These are phyloP conservation scores for Immersiella caudata DNA, from an alignment of 495 filamentous ascomycete species.

Conservation along the genomic window DNA sequence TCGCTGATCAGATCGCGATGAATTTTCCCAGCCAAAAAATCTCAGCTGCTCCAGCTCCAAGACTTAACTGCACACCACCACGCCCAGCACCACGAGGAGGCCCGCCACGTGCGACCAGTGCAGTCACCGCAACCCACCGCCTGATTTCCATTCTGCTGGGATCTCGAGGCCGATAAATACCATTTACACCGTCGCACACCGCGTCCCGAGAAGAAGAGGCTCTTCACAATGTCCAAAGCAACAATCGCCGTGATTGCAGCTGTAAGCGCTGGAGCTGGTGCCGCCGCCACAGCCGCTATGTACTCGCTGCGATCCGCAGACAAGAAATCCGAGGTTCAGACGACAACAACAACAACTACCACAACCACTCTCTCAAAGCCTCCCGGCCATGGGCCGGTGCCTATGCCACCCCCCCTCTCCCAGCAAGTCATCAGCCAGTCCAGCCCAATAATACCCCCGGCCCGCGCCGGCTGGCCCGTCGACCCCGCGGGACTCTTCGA, in stretches of 20 bases:
- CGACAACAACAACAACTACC: conserved; percentile 49
- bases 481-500: conserved; percentile 89
- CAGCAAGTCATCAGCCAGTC: conserved; percentile 41
- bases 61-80: conserved; percentile 13
- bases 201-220: conserved; percentile 13
- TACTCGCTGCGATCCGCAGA: conserved; percentile 63
- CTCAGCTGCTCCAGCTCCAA: conserved; percentile 3
- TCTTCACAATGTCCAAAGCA: conserved; percentile 73
- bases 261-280: conserved; percentile 85
- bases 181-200: conserved; percentile 11
- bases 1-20: conserved; percentile 1
- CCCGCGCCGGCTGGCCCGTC: conserved; percentile 55
- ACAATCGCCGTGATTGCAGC: conserved; percentile 88
- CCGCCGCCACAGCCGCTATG: conserved; percentile 74
- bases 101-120: conserved; percentile 10
- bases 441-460: conserved; percentile 31
- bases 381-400: conserved; percentile 27
- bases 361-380: conserved; percentile 46
- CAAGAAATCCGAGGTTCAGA: conserved; percentile 46
- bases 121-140: conserved; percentile 18
- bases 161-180: conserved; percentile 31
- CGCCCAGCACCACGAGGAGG: conserved; percentile 13
- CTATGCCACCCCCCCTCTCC: conserved; percentile 46
- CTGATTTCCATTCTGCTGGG: conserved; percentile 11
- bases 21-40: background rate